phyloP scores from a whole-genome alignment of 73 alveolate genomes.

The Paramecium bursaria region DNA sequence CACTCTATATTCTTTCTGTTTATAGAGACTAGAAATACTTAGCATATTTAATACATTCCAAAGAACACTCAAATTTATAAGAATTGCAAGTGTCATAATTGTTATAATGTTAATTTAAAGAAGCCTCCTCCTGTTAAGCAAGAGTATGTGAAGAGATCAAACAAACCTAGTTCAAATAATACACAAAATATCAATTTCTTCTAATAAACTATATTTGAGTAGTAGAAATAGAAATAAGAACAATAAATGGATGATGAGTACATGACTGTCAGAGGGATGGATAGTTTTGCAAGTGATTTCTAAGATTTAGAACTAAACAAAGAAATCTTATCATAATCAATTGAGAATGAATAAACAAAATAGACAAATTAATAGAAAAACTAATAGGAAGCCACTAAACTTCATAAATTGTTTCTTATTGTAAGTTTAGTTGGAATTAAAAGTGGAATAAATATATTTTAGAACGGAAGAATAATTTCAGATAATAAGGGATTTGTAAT shows the following conservation, averaged over 20 bases:
- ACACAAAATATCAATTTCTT: background rate
- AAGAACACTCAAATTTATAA: conserved; percentile 31
- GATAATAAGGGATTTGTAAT: background rate
- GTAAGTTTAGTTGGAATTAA: conserved; percentile 10
- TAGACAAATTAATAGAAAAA: background rate
- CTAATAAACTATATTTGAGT: background rate
- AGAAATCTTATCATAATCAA: background rate
- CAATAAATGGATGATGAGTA: background rate
- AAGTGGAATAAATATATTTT: background rate
- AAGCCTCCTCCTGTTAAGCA: too few species aligned
- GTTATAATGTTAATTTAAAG: too few species aligned
- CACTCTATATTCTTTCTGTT: conserved; percentile 22
- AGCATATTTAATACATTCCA: conserved; percentile 23
- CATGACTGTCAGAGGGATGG: conserved; percentile 35
- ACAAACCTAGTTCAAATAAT: too few species aligned
- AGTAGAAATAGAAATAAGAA: background rate
- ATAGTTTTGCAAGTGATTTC: conserved; percentile 31
- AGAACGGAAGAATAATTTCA: conserved; percentile 19
- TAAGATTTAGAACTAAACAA: conserved; percentile 19
- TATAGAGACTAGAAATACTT: background rate
- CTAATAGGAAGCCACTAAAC: background rate
- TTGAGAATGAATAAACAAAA: background rate
- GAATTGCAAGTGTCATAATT: conserved; percentile 10
- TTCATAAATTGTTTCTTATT: background rate
- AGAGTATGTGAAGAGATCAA: too few species aligned